Conservation (phyloP, 352 stramenopile genomes). For the Albugo candida region DNA sequence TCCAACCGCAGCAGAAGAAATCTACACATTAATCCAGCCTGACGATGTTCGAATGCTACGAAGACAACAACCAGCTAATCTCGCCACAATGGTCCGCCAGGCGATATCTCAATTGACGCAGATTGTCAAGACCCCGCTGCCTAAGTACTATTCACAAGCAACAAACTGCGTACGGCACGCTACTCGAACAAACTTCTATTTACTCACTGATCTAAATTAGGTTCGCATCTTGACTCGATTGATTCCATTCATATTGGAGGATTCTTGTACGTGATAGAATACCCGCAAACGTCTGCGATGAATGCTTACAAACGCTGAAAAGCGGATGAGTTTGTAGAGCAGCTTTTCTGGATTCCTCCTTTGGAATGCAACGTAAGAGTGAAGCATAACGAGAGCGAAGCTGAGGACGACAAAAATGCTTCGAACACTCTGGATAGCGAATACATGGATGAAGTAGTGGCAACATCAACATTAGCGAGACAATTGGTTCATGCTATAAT, state of each 20-base stretch:
- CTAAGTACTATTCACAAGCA: conserved; percentile 76
- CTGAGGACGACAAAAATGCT: conserved; percentile 20
- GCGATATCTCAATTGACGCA: conserved; percentile 66
- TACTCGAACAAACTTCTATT: not conserved
- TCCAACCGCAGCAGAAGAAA: conserved; percentile 70
- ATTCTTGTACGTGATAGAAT: conserved; percentile 13
- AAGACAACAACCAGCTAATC: conserved; percentile 58
- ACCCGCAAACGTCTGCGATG: not conserved
- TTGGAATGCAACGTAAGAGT: conserved; percentile 11
- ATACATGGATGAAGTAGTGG: not conserved
- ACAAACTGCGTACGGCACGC: conserved; percentile 41
- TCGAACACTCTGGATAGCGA: conserved; percentile 1
- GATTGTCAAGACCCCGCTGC: conserved; percentile 72
- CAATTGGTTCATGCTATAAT: conserved; percentile 75
- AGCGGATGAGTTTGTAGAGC: conserved; percentile 61
- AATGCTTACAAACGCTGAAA: not conserved
- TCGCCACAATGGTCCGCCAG: conserved; percentile 67
- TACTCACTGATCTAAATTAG: not conserved
- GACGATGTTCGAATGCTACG: conserved; percentile 78
- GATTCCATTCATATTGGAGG: conserved; percentile 74
- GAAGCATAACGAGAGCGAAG: conserved; percentile 10
- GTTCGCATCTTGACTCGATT: conserved; percentile 55
- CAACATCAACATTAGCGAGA: conserved; percentile 28
- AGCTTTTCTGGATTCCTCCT: conserved; percentile 46
- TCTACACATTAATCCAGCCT: conserved; percentile 79